Base-by-base conservation (phyloP, 306 rosid species). In the Dryas drummondii region DNA sequence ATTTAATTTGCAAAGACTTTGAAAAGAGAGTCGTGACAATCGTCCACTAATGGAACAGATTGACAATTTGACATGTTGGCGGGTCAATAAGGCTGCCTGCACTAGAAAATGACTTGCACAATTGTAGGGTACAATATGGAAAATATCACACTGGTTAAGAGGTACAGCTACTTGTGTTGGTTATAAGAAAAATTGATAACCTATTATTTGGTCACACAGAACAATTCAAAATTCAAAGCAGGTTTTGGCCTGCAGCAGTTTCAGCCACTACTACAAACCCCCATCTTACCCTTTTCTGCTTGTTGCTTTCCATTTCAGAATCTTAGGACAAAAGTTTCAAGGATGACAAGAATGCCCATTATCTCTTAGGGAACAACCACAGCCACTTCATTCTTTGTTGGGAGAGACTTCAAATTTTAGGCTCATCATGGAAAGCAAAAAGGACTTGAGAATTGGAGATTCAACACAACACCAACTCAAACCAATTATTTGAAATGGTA, bases 301-400 rank as follows among this genome's bases (percentile, higher is more conserved):
- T 50, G 81, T 80, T 80, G 70, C 55, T 69, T 81, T 78, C 70
- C 22, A 15, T 19, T 49, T 51, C 59, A 60, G 75, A 66, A 74
- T 82, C 67, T 71, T 27, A 17, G 1, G 40, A 72, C 46, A 41
- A 48, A 11, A 57, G 14, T 76, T 48, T 68, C 49, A 75, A 50
- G 40, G 15, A 22, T 55, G 27, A 12, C 46, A 51, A 41, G 44
- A n/a, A 56, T 50, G 45, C 11, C 40, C 72, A 72, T 66, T 64
- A 48, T 46, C 77, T 75, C 69, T 42, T 11, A 14, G 32, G 61
- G 73, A 70, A 42, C 26, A 66, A 76, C 78, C 71, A 73, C 80
- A 74, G 27, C 86, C 89, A 81, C 84, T 56, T 70, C 63, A 80
- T 65, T 71, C 55, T 61, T 58, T 44, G 8, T 15, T 26, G 22